These are phyloP conservation scores for Talaromyces sp. DNA, from an alignment of 2,329 filamentous ascomycete species.

Conservation along the genomic window DNA sequence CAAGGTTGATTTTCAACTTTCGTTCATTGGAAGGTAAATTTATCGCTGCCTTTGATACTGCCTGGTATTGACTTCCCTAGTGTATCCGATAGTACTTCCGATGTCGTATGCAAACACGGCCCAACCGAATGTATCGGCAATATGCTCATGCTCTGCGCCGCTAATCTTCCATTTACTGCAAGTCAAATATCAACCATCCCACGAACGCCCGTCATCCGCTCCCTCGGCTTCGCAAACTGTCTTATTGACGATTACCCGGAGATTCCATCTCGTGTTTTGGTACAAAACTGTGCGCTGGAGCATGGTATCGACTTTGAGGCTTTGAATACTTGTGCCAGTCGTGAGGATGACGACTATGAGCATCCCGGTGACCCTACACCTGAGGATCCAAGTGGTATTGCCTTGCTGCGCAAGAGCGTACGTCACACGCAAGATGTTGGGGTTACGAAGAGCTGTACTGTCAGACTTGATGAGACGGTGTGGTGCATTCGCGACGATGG, in stretches of 20 bases:
- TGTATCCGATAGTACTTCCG: constrained; percentile 68
- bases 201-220: constrained; percentile 69
- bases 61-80: constrained; percentile 32
- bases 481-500: constrained; percentile 81
- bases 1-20: constrained; percentile 87
- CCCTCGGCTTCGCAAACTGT: constrained; percentile 91
- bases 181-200: constrained; percentile 48
- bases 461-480: constrained; percentile 71
- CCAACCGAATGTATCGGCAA: constrained; percentile 89
- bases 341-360: constrained; percentile 63
- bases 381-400: constrained; percentile 53
- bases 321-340: constrained; percentile 76
- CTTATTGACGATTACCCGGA: constrained; percentile 69
- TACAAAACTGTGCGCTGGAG: constrained; percentile 85
- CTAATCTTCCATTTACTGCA: constrained; percentile 54
- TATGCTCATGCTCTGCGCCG: constrained; percentile 89
- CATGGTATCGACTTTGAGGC: constrained; percentile 80
- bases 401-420: constrained; percentile 44
- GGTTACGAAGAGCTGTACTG: constrained; percentile 71
- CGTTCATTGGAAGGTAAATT: constrained; percentile 76
- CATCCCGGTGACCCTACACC: constrained; percentile 53
- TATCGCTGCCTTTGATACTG: not conserved
- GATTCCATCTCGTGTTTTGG: constrained; percentile 74
- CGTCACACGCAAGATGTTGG: constrained; percentile 57
- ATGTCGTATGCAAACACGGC: constrained; percentile 84